Conservation (phyloP, 2,329 filamentous ascomycete genomes). For the Drechslerella coelobrocha region DNA sequence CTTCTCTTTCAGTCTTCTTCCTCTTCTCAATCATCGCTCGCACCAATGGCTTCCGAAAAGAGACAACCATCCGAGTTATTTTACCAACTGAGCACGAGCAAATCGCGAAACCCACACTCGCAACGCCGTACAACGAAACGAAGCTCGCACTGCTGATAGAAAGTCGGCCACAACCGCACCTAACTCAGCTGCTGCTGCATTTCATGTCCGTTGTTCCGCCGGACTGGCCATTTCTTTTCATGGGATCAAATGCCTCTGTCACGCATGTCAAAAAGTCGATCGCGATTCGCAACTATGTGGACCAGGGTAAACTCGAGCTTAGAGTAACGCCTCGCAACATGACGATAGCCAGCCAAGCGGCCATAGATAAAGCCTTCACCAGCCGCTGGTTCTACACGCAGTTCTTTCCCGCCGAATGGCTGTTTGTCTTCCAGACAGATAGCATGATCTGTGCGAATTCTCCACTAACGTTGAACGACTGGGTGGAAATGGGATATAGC, state of each 20-base stretch:
- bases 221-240: slow-evolving; percentile 68
- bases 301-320: slow-evolving; percentile 58
- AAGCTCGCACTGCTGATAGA: slow-evolving; percentile 67
- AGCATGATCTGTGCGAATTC: slow-evolving; percentile 66
- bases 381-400: slow-evolving; percentile 64
- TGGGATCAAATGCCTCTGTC: slow-evolving; percentile 63
- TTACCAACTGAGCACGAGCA: slow-evolving; percentile 8
- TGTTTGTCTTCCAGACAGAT: slow-evolving; percentile 66
- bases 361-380: slow-evolving; percentile 64
- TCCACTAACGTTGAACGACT: slow-evolving; percentile 61
- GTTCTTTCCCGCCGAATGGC: slow-evolving; percentile 64
- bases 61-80: slow-evolving; percentile 22
- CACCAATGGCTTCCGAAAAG: slow-evolving; percentile 7
- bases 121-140: slow-evolving; percentile 51
- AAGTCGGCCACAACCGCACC: slow-evolving; percentile 59
- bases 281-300: slow-evolving; percentile 49
- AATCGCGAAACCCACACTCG: background rate
- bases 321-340: slow-evolving; percentile 64
- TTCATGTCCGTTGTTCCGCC: slow-evolving; percentile 66
- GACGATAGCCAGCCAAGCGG: slow-evolving; percentile 63
- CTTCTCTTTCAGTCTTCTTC: slow-evolving; percentile 20
- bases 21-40: slow-evolving; percentile 20
- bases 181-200: slow-evolving; percentile 62
- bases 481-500: slow-evolving; percentile 64
- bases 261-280: slow-evolving; percentile 56